phyloP scores from a whole-genome alignment of 805 yeast genomes.

The Sugiyamaella qingdaonensis region DNA sequence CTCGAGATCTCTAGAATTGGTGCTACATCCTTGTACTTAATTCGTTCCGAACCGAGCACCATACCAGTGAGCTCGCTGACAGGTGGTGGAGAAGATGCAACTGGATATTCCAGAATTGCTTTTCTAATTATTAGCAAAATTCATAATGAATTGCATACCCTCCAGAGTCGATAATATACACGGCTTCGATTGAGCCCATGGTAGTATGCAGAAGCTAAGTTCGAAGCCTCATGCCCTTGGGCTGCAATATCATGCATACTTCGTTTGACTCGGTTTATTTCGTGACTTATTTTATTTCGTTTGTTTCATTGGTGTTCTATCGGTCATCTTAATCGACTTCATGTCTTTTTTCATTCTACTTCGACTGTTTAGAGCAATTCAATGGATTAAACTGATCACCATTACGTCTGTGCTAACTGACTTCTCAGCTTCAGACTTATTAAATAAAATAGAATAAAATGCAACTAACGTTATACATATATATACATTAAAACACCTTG shows the following conservation, averaged over 20 bases:
- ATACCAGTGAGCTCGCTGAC: conserved; percentile 28
- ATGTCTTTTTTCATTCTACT: too few species aligned
- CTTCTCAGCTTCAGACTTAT: too few species aligned
- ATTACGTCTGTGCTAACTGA: too few species aligned
- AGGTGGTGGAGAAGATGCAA: conserved; percentile 33
- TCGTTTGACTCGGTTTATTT: too few species aligned
- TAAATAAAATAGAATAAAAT: not conserved
- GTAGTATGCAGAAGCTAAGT: not conserved
- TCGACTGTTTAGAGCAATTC: too few species aligned
- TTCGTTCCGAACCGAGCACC: conserved; percentile 5
- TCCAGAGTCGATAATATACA: conserved; percentile 39
- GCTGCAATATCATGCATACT: too few species aligned
- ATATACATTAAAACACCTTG: conserved; percentile 9
- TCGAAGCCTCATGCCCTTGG: too few species aligned
- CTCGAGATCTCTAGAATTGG: conserved; percentile 25
- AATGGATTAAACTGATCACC: too few species aligned
- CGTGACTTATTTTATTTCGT: too few species aligned
- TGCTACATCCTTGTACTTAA: conserved; percentile 2
- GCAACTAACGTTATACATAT: conserved; percentile 2
- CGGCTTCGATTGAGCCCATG: conserved; percentile 37
- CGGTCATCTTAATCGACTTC: too few species aligned
- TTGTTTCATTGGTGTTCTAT: too few species aligned
- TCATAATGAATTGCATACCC: conserved; percentile 30
- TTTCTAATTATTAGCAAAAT: conserved; percentile 24
- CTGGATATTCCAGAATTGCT: conserved; percentile 38